phyloP scores from a whole-genome alignment of 2,329 filamentous ascomycete species.

The Sphaerulina musiva region DNA sequence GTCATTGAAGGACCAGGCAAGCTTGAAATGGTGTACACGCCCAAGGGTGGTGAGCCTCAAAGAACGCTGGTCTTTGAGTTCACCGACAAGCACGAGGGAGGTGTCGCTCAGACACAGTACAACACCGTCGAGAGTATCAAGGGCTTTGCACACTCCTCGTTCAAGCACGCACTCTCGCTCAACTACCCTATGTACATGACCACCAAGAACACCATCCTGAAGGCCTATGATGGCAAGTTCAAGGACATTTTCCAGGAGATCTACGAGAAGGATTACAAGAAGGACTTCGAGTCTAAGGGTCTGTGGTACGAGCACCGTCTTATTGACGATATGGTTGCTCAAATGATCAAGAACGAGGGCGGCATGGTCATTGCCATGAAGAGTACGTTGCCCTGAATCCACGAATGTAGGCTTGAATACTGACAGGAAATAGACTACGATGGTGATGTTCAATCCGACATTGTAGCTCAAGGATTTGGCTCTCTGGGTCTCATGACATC shows the following conservation, averaged over 20 bases:
- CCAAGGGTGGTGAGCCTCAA: constrained; percentile 70
- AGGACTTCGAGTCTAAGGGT: constrained; percentile 78
- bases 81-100: constrained; percentile 62
- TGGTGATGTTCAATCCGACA: constrained; percentile 96
- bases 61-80: constrained; percentile 88
- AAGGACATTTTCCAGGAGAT: constrained; percentile 99
- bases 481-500: constrained; percentile 98
- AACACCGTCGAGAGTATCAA: constrained; percentile 94
- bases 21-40: constrained; percentile 91
- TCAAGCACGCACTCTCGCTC: constrained; percentile 90
- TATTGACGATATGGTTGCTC: constrained; percentile 99
- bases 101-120: constrained; percentile 92
- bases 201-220: constrained; percentile 99
- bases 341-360: constrained; percentile 98
- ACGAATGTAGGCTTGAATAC: not conserved
- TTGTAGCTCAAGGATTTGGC: constrained; percentile 96
- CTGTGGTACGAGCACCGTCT: constrained; percentile 99
- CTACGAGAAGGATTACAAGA: constrained; percentile 80
- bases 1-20: constrained; percentile 79
- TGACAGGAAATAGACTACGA: constrained; percentile 69
- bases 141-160: constrained; percentile 91
- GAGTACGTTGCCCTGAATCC: constrained; percentile 55
- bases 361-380: constrained; percentile 97
- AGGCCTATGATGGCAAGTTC: constrained; percentile 97
- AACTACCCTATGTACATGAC: constrained; percentile 95